Evolutionary conservation across 2,329 filamentous ascomycete genomes (phyloP), one percentile per base, ranked within the genome.

Genomic region (Aspergillus carbonarius): DNA sequence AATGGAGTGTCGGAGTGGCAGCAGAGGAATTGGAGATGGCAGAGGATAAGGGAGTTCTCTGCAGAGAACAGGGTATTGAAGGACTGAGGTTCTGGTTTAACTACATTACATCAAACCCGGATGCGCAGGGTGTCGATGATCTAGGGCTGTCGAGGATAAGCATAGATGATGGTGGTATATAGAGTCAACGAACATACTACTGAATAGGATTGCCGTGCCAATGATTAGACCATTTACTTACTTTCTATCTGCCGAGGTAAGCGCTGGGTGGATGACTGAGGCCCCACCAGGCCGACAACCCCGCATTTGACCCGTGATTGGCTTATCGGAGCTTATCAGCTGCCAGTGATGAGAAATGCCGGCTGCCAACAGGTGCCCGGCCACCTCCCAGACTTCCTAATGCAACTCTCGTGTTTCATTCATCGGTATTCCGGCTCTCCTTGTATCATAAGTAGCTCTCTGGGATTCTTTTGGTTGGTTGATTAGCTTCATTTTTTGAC

Each of bases 11-110:
- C 7, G 95, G 95, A 8, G 93, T 99, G 20, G 95, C 95, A 1
- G 90, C 89, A 60, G 95, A 98, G 73, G 95, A 99, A 77, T 81
- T 99, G 12, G 91, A 97, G 72, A 97, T 99, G 93, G 93, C 93
- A 0, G 95, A 99, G 74, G 93, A 98, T 73, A 86, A 85, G 57
- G 95, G 95, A 0, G 86, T 87, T 2, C 74, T 99, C 18, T 98
- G 93, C 73, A 88, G 95, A 49, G 95, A 99, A 73, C 93, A 96
- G 68, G 89, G 92, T 4, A 85, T 98, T 13, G 93, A 97, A 73
- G 95, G 95, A 0, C 80, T 96, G 48, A 89, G 89, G 68, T 99
- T 96, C 74, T 99, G 95, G 95, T 87, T 90, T 76, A 99, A 99
- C 70, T 84, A 73, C 59, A 65, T 81, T 44, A 61, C 59, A 27